Evolutionary conservation across 2,329 filamentous ascomycete genomes (phyloP).

Genomic region (Fusarium sp.): DNA sequence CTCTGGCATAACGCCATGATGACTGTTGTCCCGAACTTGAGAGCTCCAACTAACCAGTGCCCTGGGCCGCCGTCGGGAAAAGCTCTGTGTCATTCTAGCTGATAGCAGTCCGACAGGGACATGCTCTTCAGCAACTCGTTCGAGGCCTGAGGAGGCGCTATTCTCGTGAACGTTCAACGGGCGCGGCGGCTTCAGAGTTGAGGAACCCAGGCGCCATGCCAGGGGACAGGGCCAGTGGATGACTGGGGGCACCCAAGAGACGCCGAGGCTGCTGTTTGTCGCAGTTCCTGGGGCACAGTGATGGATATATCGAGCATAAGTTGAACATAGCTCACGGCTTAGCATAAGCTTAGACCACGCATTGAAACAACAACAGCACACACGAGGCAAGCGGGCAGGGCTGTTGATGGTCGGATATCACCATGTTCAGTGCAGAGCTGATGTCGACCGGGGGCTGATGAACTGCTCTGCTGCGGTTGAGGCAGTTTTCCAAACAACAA

Average conservation of each 20-base stretch:
- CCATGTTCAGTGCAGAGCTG: conserved; percentile 15
- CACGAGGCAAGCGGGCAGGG: conserved; percentile 31
- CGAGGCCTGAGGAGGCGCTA: conserved; percentile 28
- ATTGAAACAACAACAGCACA: conserved; percentile 37
- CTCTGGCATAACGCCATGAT: neutral
- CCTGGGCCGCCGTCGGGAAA: conserved; percentile 14
- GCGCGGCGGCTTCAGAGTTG: conserved; percentile 38
- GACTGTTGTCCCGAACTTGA: conserved; percentile 6
- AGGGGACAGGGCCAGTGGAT: conserved; percentile 18
- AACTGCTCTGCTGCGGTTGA: conserved; percentile 39
- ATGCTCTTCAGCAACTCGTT: conserved; percentile 30
- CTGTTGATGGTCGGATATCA: conserved; percentile 26
- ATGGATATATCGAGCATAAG: conserved; percentile 28
- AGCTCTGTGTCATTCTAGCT: conserved; percentile 2
- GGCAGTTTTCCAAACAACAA: conserved; percentile 39
- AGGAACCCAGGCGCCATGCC: conserved; percentile 16
- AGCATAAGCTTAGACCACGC: conserved; percentile 39
- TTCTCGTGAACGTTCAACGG: conserved; percentile 27
- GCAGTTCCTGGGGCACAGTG: conserved; percentile 22
- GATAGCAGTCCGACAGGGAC: conserved; percentile 15
- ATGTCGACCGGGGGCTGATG: conserved; percentile 34
- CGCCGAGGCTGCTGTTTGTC: conserved; percentile 37
- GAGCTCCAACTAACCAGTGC: conserved; percentile 20
- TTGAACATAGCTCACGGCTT: conserved; percentile 18
- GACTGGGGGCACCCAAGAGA: conserved; percentile 36